phyloP scores from a whole-genome alignment of 2,329 filamentous ascomycete species.

The Trichoderma afroharzianum region DNA sequence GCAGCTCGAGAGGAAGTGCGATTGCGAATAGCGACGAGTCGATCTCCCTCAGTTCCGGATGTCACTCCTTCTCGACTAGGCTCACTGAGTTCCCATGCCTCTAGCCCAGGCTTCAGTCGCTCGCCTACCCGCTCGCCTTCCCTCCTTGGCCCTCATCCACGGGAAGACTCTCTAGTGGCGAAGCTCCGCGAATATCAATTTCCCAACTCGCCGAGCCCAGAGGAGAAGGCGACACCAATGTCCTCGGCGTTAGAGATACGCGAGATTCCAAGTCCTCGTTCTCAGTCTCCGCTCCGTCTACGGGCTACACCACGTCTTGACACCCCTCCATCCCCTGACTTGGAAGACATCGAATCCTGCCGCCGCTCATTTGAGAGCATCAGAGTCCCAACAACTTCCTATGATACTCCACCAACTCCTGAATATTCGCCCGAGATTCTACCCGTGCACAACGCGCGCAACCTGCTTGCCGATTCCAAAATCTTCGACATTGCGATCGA shows the following conservation, averaged over 20 bases:
- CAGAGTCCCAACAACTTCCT: constrained; percentile 20
- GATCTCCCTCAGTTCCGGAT: constrained; percentile 29
- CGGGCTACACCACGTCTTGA: constrained; percentile 26
- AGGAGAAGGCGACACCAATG: constrained; percentile 25
- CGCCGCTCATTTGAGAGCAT: constrained; percentile 16
- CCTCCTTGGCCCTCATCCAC: constrained; percentile 21
- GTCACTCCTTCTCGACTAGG: constrained; percentile 6
- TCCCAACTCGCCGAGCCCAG: constrained; percentile 32
- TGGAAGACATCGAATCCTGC: constrained; percentile 24
- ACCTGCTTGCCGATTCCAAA: constrained; percentile 27
- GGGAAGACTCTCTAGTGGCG: constrained; percentile 25
- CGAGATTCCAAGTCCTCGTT: constrained; percentile 27
- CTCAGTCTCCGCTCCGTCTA: constrained; percentile 25
- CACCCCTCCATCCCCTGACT: constrained; percentile 32
- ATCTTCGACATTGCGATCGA: constrained; percentile 28
- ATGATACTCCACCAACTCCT: constrained; percentile 29
- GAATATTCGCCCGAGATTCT: constrained; percentile 31
- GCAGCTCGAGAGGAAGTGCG: constrained; percentile 50
- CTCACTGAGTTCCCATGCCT: constrained; percentile 16
- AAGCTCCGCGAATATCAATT: constrained; percentile 38
- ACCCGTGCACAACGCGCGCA: constrained; percentile 24
- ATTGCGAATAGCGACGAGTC: constrained; percentile 27
- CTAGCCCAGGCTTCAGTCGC: constrained; percentile 18
- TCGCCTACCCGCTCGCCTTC: constrained; percentile 28
- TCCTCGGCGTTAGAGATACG: constrained; percentile 25